Evolutionary conservation across 1,139 yeast species (phyloP).

Genomic region (Schizosaccharomyces versatilis): DNA sequence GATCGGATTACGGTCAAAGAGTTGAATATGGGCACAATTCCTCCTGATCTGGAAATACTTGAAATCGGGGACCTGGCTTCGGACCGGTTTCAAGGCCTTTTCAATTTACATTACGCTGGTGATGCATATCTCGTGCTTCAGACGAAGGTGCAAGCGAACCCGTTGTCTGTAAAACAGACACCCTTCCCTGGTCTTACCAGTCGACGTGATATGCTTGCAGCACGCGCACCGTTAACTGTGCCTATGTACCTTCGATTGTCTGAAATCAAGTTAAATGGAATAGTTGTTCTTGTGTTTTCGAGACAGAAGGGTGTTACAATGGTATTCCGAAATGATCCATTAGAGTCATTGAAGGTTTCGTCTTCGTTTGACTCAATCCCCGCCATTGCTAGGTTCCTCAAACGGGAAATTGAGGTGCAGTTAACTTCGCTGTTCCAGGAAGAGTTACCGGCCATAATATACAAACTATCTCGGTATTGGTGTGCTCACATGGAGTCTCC

Average conservation of each 20-base stretch:
- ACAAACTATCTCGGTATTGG: constrained; percentile 53
- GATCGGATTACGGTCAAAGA: constrained; percentile 53
- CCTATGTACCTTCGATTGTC: constrained; percentile 60
- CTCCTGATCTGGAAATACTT: constrained; percentile 60
- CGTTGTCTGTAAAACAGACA: constrained; percentile 41
- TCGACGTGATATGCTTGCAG: constrained; percentile 43
- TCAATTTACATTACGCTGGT: constrained; percentile 59
- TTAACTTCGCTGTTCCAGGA: constrained; percentile 63
- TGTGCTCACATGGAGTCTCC: neutral
- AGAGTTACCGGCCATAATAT: constrained; percentile 60
- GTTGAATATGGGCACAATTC: constrained; percentile 48
- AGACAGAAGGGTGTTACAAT: constrained; percentile 64
- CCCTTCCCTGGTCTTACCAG: constrained; percentile 26
- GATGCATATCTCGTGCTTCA: constrained; percentile 60
- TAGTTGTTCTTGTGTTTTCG: constrained; percentile 64
- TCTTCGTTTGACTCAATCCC: constrained; percentile 72
- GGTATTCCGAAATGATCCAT: constrained; percentile 73
- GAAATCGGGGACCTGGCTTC: constrained; percentile 70
- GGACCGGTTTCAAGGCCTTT: constrained; percentile 67
- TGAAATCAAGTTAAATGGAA: constrained; percentile 53
- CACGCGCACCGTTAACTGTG: constrained; percentile 48
- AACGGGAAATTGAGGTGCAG: constrained; percentile 61
- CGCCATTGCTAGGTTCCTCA: constrained; percentile 59
- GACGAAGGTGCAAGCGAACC: constrained; percentile 60
- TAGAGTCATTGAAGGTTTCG: constrained; percentile 58